Base-by-base conservation (phyloP, 169 alveolate genomes). In the Sarcocystis neurona region DNA sequence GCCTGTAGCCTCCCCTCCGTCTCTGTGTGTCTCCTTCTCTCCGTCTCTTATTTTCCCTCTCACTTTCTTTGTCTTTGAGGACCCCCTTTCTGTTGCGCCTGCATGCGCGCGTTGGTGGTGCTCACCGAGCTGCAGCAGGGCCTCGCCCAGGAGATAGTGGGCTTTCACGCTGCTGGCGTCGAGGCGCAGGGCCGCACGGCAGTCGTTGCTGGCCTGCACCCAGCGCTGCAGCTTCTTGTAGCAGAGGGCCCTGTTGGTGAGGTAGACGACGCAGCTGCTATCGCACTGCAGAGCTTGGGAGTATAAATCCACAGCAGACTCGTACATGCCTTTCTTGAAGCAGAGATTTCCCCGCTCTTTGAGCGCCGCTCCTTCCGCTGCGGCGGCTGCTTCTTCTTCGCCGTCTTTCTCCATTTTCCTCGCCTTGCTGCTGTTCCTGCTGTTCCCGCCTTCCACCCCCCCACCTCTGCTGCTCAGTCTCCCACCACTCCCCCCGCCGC, bases 241-340 rank as follows among this genome's bases (percentile, higher is more conserved):
- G 68, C 97, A 95, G 32, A 95, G 93, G 3, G 97, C 97, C 53
- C 97, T 77, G 88, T 95, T 95, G 15, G 97, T 95, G 88, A 87
- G 94, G 92, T 94, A 95, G n/a, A 92, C 94, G 89, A 92, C 95
- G 84, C 94, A 94, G 0, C 94, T 93, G 47, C 95, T 92, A 77
- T 94, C 94, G 53, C 79, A 78, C 48, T 88, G 91, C 23, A 95
- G 94, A 32, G 97, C 97, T 72, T 92, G 93, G 10, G 97, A 90
- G 88, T 95, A 95, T 84, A 94, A 92, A 63, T 94, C 96, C 10
- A 95, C 93, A n/a, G 97, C 97, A 63, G 95, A 93, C 85, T 95
- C 96, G 46, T 93, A 89, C 88, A 92, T 94, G n/a, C 97, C 97
- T 60, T 93, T 85, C 85, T 95, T 93, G 87, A 94, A 95, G 90